These are phyloP conservation scores for Tetradesmus obliquus DNA, from an alignment of 139 green algal species.

Conservation along the genomic window DNA sequence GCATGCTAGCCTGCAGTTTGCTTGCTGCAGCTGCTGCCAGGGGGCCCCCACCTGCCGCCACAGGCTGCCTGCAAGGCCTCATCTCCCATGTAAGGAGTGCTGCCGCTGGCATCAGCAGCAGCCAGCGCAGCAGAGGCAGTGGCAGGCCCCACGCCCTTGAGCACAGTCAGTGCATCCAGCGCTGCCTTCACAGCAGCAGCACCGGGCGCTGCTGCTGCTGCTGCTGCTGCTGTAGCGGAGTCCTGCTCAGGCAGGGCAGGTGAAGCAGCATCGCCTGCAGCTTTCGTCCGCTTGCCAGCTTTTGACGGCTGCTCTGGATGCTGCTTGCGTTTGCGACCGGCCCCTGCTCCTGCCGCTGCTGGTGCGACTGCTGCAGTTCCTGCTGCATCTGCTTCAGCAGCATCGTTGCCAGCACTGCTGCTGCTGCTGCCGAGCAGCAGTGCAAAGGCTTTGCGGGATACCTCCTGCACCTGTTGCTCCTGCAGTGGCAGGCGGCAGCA, in stretches of 20 bases:
- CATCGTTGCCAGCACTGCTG: neutral
- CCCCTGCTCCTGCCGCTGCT: neutral
- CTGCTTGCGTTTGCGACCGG: neutral
- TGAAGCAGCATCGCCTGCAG: neutral
- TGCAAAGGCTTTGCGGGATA: neutral
- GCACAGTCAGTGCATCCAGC: conserved; percentile 54
- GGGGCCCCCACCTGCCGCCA: neutral
- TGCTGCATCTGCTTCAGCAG: neutral
- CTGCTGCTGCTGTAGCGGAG: neutral
- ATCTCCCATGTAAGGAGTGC: conserved; percentile 74
- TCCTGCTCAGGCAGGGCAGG: neutral
- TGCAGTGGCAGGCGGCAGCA: neutral
- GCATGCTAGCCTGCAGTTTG: too few species aligned
- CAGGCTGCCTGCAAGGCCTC: conserved; percentile 60
- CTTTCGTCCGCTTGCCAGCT: neutral
- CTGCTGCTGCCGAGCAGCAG: neutral
- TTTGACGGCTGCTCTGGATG: neutral
- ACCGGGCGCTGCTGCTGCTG: neutral
- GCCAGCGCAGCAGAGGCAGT: conserved; percentile 72
- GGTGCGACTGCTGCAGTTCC: conserved; percentile 8
- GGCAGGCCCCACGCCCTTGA: conserved; percentile 78
- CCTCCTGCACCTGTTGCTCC: neutral
- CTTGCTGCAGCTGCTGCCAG: too few species aligned
- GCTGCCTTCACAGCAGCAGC: conserved; percentile 36
- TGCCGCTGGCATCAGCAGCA: conserved; percentile 22